Evolutionary conservation across 225 moss, liverwort and hornwort genomes (phyloP), one percentile per base, ranked within the genome.

Genomic region (Marchantia paleacea): DNA sequence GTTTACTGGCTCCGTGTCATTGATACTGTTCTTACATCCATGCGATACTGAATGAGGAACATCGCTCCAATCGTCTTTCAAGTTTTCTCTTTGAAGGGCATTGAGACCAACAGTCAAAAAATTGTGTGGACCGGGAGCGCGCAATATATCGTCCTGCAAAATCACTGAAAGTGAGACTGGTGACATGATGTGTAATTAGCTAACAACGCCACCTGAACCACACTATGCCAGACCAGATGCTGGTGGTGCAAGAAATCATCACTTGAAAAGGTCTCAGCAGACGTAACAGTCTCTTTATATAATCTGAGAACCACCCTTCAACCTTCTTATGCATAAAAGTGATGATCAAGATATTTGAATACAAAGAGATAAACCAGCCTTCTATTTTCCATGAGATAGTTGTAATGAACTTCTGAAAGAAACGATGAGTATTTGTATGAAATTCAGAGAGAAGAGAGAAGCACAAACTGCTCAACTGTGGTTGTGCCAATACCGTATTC

Each of bases 401-500:
- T 50, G 51, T 72, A 10, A 6, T 62, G n/a, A 8, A 6, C 24
- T 24, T 62, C 62, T 24, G 9, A 22, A 6, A 7, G 0, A 49
- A 19, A 2, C 9, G 7, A 70, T 22, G 19, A 39, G 72, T 11
- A 72, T 52, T 24, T 72, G 3, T 52, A 24, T 22, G 5, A 9
- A 49, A 10, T 20, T 50, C 48, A n/a, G 10, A 3, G 1, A 52
- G 12, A 24, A 10, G 28, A 19, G 7, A 49, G 50, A 16, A 51
- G 72, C 51, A n/a, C 7, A 52, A 24, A 66, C 0, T 66, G 12
- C 0, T 29, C 2, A 19, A 28, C 48, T 51, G 22, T 24, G 6
- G 7, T 11, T n/a, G 50, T n/a, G 28, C 30, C 55, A 6, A 54
- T 87, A 94, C 96, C 83, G 19, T 49, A 47, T 67, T 54, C 15